phyloP scores from a whole-genome alignment of 2,329 filamentous ascomycete genomes.

The Gliomastix tumulicola region DNA sequence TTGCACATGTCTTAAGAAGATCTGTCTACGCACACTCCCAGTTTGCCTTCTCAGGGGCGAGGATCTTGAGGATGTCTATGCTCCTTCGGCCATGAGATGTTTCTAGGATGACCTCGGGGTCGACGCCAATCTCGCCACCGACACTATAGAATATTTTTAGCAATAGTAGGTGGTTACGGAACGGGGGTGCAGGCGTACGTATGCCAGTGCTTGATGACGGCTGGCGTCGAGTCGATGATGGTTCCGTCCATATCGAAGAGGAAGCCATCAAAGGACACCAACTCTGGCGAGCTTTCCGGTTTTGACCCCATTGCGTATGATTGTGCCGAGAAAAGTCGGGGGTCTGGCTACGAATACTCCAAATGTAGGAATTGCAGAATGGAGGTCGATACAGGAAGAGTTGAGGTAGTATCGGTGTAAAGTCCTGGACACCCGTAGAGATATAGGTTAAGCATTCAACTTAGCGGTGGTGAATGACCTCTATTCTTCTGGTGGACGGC shows the following conservation, averaged over 20 bases:
- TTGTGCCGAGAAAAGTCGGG: too few species aligned
- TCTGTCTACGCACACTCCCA: constrained; percentile 75
- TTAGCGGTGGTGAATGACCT: too few species aligned
- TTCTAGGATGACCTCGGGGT: constrained; percentile 76
- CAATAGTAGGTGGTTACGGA: neutral
- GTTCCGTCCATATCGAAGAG: constrained; percentile 78
- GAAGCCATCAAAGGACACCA: constrained; percentile 45
- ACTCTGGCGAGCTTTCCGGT: constrained; percentile 23
- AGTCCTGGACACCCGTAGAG: too few species aligned
- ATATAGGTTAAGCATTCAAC: too few species aligned
- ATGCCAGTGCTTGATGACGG: constrained; percentile 73
- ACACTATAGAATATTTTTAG: constrained; percentile 41
- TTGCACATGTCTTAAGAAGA: too few species aligned
- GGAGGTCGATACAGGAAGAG: too few species aligned
- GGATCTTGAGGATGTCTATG: constrained; percentile 75
- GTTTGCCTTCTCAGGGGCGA: constrained; percentile 79
- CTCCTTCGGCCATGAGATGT: constrained; percentile 87
- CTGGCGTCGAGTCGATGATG: constrained; percentile 73
- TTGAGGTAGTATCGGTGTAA: too few species aligned
- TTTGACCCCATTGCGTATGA: constrained; percentile 2
- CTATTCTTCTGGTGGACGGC: neutral
- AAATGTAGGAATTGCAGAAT: too few species aligned
- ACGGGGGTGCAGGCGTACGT: constrained; percentile 35
- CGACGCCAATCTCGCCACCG: constrained; percentile 75
- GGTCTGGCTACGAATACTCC: too few species aligned